Conservation (phyloP, 169 alveolate genomes). For the Perkinsus marinus region DNA sequence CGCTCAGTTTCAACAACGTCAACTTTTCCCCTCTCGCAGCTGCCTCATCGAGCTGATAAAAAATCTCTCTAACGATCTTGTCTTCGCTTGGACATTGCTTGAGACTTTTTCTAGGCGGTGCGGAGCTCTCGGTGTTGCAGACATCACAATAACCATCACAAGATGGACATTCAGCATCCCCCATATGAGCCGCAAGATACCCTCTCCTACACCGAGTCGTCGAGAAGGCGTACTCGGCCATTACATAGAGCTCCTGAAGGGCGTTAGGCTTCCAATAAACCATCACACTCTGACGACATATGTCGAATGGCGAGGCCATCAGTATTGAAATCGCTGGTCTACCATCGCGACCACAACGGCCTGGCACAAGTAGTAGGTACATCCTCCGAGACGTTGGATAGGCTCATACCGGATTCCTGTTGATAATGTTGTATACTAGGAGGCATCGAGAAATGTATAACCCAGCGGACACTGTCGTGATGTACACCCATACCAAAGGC, state of each 20-base stretch:
- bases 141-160: not conserved
- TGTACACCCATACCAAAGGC: slow-evolving; percentile 99
- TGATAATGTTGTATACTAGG: slow-evolving; percentile 16
- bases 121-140: not conserved
- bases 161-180: not conserved
- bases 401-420: not conserved
- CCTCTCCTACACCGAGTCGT: not conserved
- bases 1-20: not conserved
- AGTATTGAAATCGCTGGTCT: not conserved
- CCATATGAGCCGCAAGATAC: not conserved
- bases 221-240: not conserved
- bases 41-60: not conserved
- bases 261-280: not conserved
- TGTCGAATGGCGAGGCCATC: not conserved
- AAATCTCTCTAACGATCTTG: not conserved
- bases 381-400: too few relatives aligned
- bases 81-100: not conserved
- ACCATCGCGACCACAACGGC: not conserved
- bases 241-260: not conserved
- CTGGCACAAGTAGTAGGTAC: not conserved
- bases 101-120: not conserved
- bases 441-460: slow-evolving; percentile 86
- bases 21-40: not conserved
- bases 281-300: not conserved
- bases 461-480: slow-evolving; percentile 86